These are phyloP conservation scores for Excoecaria cochinchinensis DNA, from an alignment of 345 rosid species.

Conservation along the genomic window DNA sequence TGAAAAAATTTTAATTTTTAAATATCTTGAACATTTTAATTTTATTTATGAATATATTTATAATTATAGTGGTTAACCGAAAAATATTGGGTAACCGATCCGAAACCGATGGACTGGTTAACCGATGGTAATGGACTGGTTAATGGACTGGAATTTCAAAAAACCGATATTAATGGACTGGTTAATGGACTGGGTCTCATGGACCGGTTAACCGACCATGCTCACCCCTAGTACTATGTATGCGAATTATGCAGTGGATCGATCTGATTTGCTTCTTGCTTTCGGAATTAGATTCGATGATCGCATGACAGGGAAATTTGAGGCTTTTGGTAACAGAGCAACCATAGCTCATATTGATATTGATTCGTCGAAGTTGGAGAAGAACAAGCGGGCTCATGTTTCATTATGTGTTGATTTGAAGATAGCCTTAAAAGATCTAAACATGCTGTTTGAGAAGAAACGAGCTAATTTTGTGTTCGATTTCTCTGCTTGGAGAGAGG, in stretches of 20 bases:
- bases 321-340: constrained; percentile 88
- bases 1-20: too few species aligned
- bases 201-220: too few species aligned
- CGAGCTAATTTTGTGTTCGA: constrained; percentile 45
- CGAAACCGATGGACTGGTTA: too few species aligned
- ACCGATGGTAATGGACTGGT: too few species aligned
- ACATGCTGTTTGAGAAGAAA: constrained; percentile 53
- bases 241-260: constrained; percentile 86
- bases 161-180: too few species aligned
- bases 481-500: constrained; percentile 68
- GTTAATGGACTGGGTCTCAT: too few species aligned
- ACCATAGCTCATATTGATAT: constrained; percentile 94
- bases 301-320: constrained; percentile 91
- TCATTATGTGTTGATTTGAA: constrained; percentile 85
- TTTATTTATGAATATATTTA: too few species aligned
- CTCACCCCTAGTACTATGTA: too few species aligned
- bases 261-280: constrained; percentile 78
- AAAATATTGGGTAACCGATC: too few species aligned
- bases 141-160: too few species aligned
- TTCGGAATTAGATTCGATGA: constrained; percentile 98
- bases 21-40: too few species aligned
- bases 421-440: constrained; percentile 72
- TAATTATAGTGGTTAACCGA: too few species aligned
- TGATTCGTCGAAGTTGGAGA: constrained; percentile 90
- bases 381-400: constrained; percentile 93